Conservation (phyloP, 2,329 filamentous ascomycete genomes). For the Moelleriella libera region DNA sequence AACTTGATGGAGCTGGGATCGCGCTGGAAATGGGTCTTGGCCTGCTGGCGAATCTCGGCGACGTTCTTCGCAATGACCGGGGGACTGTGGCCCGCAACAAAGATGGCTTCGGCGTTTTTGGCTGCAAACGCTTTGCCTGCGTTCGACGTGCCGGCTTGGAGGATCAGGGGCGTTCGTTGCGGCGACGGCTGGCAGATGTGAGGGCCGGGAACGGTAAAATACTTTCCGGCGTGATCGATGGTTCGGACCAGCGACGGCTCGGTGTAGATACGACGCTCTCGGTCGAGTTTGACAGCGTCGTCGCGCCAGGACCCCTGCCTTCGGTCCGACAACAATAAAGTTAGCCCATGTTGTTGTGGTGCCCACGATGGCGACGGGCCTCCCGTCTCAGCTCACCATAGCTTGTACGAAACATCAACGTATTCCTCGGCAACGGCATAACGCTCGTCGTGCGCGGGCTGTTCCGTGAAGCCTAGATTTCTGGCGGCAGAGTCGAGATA, state of each 20-base stretch:
- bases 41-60: constrained; percentile 38
- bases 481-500: constrained; percentile 53
- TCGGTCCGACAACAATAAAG: no score
- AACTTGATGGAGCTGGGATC: constrained; percentile 45
- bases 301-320: constrained; percentile 40
- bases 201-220: constrained; percentile 43
- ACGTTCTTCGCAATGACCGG: constrained; percentile 39
- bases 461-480: constrained; percentile 43
- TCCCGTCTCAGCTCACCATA: constrained; percentile 29
- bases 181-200: constrained; percentile 48
- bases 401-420: constrained; percentile 42
- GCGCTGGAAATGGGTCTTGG: constrained; percentile 31
- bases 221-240: constrained; percentile 48
- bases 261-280: constrained; percentile 32
- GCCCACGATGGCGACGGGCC: background rate
- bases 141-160: constrained; percentile 50
- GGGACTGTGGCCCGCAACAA: constrained; percentile 44
- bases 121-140: constrained; percentile 47
- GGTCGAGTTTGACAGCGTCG: constrained; percentile 43
- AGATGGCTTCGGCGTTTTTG: constrained; percentile 51
- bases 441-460: constrained; percentile 33
- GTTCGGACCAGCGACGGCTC: constrained; percentile 34
- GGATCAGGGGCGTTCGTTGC: constrained; percentile 48
- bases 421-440: constrained; percentile 49
- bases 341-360: no score